Evolutionary conservation across 306 rosid genomes (phyloP), one percentile per base, ranked within the genome.

Genomic region (Citrullus mucosospermus): DNA sequence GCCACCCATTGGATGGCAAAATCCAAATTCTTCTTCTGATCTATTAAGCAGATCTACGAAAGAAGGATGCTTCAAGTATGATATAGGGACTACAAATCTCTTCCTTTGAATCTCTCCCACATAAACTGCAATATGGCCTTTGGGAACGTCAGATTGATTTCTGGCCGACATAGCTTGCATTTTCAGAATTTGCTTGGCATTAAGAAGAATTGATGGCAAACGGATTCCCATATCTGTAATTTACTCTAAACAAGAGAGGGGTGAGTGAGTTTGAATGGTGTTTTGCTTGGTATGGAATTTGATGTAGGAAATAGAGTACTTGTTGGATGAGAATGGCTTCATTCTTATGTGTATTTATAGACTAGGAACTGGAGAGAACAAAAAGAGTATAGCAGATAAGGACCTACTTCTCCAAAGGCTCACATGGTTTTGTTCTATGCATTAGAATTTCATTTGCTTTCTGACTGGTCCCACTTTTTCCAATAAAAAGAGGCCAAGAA

Each of bases 21-120:
- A 89, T 20, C 90, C 91, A 8, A 85, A 91, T 63, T 91, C 93
- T 65, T 86, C 89, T 78, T 84, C 90, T 51, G 78, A 43, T 4
- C 25, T 51, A 20, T 30, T 70, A 4, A 89, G 78, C 75, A 89
- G 76, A 15, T 82, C 84, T 48, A 59, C 83, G 50, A 91, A 89
- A 15, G 76, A 68, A 65, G 87, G 85, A 7, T 86, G 70, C 38
- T 85, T 84, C 82, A 90, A 76, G 80, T 79, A 87, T 13, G 84
- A 62, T 46, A 84, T 38, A 0, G 88, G 92, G 50, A 90, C 84
- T 55, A 82, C 78, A 60, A 79, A 84, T 53, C 85, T 38, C 86
- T 79, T 88, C 67, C 75, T 86, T 54, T 85, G 78, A 36, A 53
- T 77, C 55, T 78, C 86, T 22, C 93, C 89, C 46, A 89, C 91